Conservation (phyloP, 495 filamentous ascomycete species). For the Chaetomium cochliodes region DNA sequence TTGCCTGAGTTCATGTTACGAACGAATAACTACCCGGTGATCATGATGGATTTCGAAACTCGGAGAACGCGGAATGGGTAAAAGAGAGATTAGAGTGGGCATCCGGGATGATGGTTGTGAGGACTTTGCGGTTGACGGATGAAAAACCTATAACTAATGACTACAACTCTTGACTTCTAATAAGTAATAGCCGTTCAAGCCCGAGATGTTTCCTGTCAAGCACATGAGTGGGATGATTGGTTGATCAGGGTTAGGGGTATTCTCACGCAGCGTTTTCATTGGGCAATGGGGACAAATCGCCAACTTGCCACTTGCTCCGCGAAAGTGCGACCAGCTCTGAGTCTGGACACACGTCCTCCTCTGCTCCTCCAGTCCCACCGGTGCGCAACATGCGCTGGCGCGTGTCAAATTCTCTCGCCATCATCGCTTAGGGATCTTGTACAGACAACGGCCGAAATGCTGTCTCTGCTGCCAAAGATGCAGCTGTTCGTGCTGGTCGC, state of each 20-base stretch:
- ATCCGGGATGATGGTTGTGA: no score
- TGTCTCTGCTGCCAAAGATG: neutral
- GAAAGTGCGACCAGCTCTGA: neutral
- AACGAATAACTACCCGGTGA: no score
- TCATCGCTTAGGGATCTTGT: neutral
- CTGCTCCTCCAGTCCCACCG: neutral
- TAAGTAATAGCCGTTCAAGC: no score
- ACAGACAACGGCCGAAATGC: neutral
- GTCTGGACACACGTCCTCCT: neutral
- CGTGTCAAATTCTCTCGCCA: neutral
- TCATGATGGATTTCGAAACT: no score
- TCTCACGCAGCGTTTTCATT: neutral
- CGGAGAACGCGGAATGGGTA: no score
- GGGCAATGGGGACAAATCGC: neutral
- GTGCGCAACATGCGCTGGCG: slow-evolving; percentile 25
- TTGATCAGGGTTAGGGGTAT: slow-evolving; percentile 1
- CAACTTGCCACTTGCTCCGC: slow-evolving; percentile 1
- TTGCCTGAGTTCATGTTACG: no score
- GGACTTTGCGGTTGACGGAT: no score
- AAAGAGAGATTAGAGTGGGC: no score
- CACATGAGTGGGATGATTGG: neutral
- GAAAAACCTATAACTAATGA: no score
- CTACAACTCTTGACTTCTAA: no score
- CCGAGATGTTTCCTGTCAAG: neutral
- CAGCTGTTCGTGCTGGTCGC: slow-evolving; percentile 9